A percentile compares a stretch with the other conserved stretches of the same genome.
These are phyloP conservation scores for Puccinia brachypodii DNA, from an alignment of 1,284 basidiomycete species.

Conservation along the genomic window DNA sequence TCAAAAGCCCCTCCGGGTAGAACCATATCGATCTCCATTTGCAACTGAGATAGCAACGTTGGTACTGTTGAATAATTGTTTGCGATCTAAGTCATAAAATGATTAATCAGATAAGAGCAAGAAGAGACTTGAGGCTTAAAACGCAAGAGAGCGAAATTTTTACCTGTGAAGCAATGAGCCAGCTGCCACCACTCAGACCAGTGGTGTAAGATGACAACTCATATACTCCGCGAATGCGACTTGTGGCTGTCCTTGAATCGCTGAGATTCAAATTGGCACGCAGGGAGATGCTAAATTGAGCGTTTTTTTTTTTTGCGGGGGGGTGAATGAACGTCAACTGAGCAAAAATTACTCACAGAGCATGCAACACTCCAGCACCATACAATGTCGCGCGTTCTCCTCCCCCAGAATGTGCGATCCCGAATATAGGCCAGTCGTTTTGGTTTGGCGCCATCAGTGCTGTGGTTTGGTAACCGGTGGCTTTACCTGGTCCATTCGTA, in stretches of 20 bases:
- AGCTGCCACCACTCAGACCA: conserved; percentile 56
- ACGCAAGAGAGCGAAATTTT: no score
- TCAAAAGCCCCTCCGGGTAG: background rate
- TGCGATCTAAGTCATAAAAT: no score
- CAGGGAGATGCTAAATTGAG: background rate
- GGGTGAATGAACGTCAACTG: background rate
- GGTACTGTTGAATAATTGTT: conserved; percentile 51
- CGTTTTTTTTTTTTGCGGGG: background rate
- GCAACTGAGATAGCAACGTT: background rate
- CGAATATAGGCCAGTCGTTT: conserved; percentile 24
- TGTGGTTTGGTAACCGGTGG: conserved; percentile 27
- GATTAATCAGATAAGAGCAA: no score
- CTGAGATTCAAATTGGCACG: background rate
- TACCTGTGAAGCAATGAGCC: conserved; percentile 53
- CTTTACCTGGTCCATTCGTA: conserved; percentile 9
- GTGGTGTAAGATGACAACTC: conserved; percentile 56
- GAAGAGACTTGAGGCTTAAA: no score
- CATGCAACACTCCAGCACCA: conserved; percentile 36
- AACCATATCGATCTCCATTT: background rate
- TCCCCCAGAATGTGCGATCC: conserved; percentile 33
- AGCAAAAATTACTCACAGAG: conserved; percentile 14
- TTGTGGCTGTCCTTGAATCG: conserved; percentile 17
- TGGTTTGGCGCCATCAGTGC: background rate
- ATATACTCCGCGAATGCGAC: conserved; percentile 53
- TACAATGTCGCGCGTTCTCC: conserved; percentile 28